Evolutionary conservation across 2,329 filamentous ascomycete species (phyloP), one percentile per base, ranked within the genome.

Genomic region (Trichoderma hamatum): DNA sequence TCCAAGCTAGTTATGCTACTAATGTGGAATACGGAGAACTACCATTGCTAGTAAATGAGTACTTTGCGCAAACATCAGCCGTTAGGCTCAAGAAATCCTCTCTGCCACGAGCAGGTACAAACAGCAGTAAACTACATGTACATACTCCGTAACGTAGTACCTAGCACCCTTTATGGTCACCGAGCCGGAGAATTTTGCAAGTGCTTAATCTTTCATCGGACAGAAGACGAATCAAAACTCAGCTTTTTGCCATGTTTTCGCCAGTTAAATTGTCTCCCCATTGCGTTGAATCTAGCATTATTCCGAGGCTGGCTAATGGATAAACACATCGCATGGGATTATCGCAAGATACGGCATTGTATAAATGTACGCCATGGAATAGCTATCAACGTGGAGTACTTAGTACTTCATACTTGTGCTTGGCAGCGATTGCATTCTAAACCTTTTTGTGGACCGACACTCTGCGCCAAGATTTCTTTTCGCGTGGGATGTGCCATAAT

Each of bases 381-480:
- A 36, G 34, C 11, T 5, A 16, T 6, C 14, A 13, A 4, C 36
- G 14, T 39, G 36, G 36, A 39, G 36, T 16, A 39, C n/a, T n/a
- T n/a, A n/a, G n/a, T n/a, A n/a, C n/a, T n/a, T n/a, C n/a, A n/a
- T n/a, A n/a, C n/a, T n/a, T n/a, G n/a, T n/a, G 39, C 59, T 28
- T 62, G 59, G 30, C n/a, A 21, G 60, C 26, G 34, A 24, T 34
- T 52, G 61, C 36, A 43, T 43, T 43, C 61, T 64, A 64, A 28
- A n/a, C 61, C 61, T 54, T 13, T 64, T 63, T 52, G 52, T 64
- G 61, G 46, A 64, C 61, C 61, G 61, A 54, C 32, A 39, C 46
- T 16, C 30, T 21, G 19, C 9, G 49, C 49, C 28, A 30, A 28
- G 49, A 19, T 39, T 32, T 26, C 14, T 14, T 26, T 13, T 52